Evolutionary conservation across 495 filamentous ascomycete genomes (phyloP), one percentile per base, ranked within the genome.

Genomic region (Podospora australis): DNA sequence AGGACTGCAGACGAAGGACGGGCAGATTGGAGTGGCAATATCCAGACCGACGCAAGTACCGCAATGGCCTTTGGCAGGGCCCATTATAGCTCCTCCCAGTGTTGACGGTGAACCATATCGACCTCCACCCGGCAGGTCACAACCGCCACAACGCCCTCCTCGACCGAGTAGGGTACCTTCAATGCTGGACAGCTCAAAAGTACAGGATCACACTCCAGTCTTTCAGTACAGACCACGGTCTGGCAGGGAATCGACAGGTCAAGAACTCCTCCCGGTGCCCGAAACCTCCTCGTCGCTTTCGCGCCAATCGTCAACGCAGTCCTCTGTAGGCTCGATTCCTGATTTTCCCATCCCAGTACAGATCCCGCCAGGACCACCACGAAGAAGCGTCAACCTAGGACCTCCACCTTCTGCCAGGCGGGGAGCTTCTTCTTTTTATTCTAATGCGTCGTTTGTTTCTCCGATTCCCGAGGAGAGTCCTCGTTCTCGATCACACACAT

Each of bases 401-500:
- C 82, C 82, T 26, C 81, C 81, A 7, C 85, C 85, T 16, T 82
- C 80, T 30, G 73, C 84, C 11, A 73, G 86, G 55, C 72, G 84
- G 53, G 87, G 84, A 0, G 81, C 72, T 22, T 79, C 82, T 2
- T 80, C 84, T n/a, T 85, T 82, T 26, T 88, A 87, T 53, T 89
- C 87, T 19, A 77, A 75, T 46, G 58, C 66, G n/a, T 88, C 86
- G 1, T 87, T 75, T 47, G 88, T 96, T 4, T 87, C 90, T 6
- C 90, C 90, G 1, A 96, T 96, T 46, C 86, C 82, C 1, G 90
- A 96, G 64, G 90, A 95, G 59, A 74, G 78, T 42, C 73, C 78
- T 1, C 72, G 79, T 25, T 70, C 78, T 35, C 71, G 79, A 39
- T 73, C 71, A 11, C 78, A 83, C 58, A 79, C 77, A 16, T 91